Percentiles rank a stretch among this genome's conserved stretches.
These are phyloP conservation scores for Fusarium keratoplasticum DNA, from an alignment of 2,329 filamentous ascomycete species.

Conservation along the genomic window DNA sequence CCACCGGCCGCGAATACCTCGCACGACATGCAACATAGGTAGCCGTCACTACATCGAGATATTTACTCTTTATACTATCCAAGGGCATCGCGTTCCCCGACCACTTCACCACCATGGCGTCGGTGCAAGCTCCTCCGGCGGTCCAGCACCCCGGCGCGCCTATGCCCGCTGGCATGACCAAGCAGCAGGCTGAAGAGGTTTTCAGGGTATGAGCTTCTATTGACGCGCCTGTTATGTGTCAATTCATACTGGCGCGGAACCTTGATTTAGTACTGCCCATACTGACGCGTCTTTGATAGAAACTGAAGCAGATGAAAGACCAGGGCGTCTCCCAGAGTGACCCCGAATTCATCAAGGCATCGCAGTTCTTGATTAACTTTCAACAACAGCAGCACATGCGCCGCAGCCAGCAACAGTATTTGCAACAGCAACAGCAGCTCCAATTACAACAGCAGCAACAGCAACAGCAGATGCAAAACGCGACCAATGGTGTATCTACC, in stretches of 20 bases:
- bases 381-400: slow-evolving; percentile 73
- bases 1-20: slow-evolving; percentile 22
- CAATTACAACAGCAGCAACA: slow-evolving; percentile 64
- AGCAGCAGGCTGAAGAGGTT: slow-evolving; percentile 82
- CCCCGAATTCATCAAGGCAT: slow-evolving; percentile 87
- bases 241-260: not conserved
- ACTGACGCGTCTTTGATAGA: slow-evolving; percentile 62
- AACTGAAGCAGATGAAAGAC: slow-evolving; percentile 89
- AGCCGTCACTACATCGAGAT: slow-evolving; percentile 40
- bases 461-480: slow-evolving; percentile 64
- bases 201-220: slow-evolving; percentile 65
- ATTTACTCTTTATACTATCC: slow-evolving; percentile 41
- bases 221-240: slow-evolving; percentile 5
- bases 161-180: slow-evolving; percentile 76
- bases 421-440: slow-evolving; percentile 59
- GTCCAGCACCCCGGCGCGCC: slow-evolving; percentile 73
- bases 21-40: slow-evolving; percentile 56
- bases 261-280: slow-evolving; percentile 2
- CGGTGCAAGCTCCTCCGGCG: slow-evolving; percentile 78
- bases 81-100: slow-evolving; percentile 35
- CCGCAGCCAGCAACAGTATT: slow-evolving; percentile 57
- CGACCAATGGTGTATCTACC: slow-evolving; percentile 61
- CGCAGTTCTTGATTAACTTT: slow-evolving; percentile 79
- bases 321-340: slow-evolving; percentile 83
- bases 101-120: slow-evolving; percentile 73